phyloP scores from a whole-genome alignment of 495 filamentous ascomycete species.

The Friedmanniomyces simplex region DNA sequence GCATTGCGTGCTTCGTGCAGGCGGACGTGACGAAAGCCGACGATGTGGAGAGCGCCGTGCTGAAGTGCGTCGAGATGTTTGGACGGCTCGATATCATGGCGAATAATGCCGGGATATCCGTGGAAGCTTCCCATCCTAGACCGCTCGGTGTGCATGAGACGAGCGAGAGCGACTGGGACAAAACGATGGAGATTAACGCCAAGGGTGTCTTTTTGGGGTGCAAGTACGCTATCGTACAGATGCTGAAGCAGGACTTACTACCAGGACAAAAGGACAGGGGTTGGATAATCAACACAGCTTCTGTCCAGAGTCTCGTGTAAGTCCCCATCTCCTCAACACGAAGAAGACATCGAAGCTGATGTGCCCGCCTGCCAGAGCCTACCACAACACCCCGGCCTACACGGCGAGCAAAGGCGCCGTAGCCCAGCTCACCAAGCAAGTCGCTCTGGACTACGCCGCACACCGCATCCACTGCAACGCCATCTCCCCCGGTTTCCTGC shows the following conservation, averaged over 20 bases:
- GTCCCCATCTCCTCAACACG: neutral
- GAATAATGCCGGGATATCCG: conserved; percentile 44
- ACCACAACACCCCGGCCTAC: conserved; percentile 34
- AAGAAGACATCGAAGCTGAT: no score
- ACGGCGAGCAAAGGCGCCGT: conserved; percentile 45
- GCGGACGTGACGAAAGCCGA: conserved; percentile 27
- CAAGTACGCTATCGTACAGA: conserved; percentile 41
- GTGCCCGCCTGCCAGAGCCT: no score
- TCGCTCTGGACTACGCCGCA: conserved; percentile 43
- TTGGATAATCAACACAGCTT: conserved; percentile 48
- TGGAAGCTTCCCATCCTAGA: conserved; percentile 13
- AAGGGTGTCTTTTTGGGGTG: conserved; percentile 47
- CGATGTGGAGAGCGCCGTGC: conserved; percentile 34
- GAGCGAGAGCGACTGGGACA: conserved; percentile 45
- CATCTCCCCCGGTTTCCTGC: conserved; percentile 39
- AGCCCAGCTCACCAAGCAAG: conserved; percentile 38
- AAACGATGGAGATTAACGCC: conserved; percentile 62
- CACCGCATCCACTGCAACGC: conserved; percentile 46
- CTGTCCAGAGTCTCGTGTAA: conserved; percentile 36
- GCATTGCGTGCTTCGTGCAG: conserved; percentile 31
- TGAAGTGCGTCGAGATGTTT: conserved; percentile 31
- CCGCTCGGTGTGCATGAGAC: conserved; percentile 34
- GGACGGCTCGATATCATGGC: conserved; percentile 45
- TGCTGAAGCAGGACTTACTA: conserved; percentile 40
- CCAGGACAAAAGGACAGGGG: conserved; percentile 38